Conservation (phyloP, 495 filamentous ascomycete species). For the Xylaria palmicola region DNA sequence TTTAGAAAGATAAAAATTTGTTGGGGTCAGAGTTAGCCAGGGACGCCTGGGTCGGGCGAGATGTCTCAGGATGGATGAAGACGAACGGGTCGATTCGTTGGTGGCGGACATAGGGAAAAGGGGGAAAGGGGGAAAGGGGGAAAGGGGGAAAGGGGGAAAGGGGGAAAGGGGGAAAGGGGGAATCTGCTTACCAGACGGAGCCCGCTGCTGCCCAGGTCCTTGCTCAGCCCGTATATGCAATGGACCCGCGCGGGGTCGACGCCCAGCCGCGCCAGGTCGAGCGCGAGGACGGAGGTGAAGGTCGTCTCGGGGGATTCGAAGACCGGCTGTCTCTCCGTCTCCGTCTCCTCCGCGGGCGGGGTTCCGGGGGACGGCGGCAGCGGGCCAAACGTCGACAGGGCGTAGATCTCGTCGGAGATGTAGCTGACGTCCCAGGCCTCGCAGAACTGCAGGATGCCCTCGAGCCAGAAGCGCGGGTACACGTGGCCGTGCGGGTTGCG, state of each 20-base stretch:
- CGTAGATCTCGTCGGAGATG: slow-evolving; percentile 8
- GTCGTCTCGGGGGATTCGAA: slow-evolving; percentile 1
- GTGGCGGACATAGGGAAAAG: neutral
- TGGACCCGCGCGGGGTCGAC: slow-evolving; percentile 2
- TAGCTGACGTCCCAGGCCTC: neutral
- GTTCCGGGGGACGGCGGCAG: neutral
- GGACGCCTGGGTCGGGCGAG: too few species aligned
- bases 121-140: neutral
- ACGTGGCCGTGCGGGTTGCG: slow-evolving; percentile 1
- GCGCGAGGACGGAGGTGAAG: neutral
- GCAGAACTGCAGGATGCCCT: slow-evolving; percentile 1
- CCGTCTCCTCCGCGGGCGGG: neutral
- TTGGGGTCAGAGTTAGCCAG: too few species aligned
- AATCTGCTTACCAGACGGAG: slow-evolving; percentile 2
- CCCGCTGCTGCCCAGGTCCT: slow-evolving; percentile 3
- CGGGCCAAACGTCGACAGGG: slow-evolving; percentile 2
- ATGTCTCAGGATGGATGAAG: too few species aligned
- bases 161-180: neutral
- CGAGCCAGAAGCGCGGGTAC: neutral
- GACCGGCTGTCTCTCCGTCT: neutral
- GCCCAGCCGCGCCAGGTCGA: neutral
- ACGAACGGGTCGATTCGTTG: too few species aligned
- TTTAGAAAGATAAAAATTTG: neutral
- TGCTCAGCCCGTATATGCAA: slow-evolving; percentile 2
- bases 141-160: neutral